These are phyloP conservation scores for Leccinum pellstonianum DNA, from an alignment of 768 basidiomycete genomes.

Conservation along the genomic window DNA sequence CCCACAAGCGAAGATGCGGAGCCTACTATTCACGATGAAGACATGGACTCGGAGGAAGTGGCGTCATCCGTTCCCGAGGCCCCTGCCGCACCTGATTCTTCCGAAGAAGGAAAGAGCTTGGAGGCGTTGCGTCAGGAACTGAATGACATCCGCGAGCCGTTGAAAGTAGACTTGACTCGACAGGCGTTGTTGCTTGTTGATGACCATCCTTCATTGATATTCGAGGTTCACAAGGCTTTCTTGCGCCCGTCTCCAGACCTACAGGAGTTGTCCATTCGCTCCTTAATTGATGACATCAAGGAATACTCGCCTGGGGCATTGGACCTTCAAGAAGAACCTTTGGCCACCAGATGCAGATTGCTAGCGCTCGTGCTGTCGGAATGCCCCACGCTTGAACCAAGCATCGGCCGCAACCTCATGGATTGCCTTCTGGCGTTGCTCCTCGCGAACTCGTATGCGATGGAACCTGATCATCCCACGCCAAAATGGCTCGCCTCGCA, in stretches of 20 bases:
- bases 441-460: constrained; percentile 51
- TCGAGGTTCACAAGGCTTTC: constrained; percentile 84
- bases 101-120: constrained; percentile 40
- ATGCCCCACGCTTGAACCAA: constrained; percentile 56
- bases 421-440: constrained; percentile 67
- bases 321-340: constrained; percentile 69
- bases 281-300: constrained; percentile 77
- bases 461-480: constrained; percentile 50
- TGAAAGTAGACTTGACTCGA: constrained; percentile 62
- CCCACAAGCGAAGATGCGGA: constrained; percentile 28
- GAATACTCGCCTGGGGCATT: constrained; percentile 62
- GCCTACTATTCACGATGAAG: constrained; percentile 26
- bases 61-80: constrained; percentile 19
- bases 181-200: constrained; percentile 81
- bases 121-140: constrained; percentile 69
- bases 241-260: constrained; percentile 58
- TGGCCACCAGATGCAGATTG: constrained; percentile 81
- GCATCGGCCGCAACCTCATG: constrained; percentile 60
- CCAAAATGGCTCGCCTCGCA: constrained; percentile 90
- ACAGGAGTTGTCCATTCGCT: constrained; percentile 63
- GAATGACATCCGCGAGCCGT: constrained; percentile 59
- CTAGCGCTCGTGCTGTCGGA: constrained; percentile 83
- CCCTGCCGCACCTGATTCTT: constrained; percentile 10
- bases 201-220: constrained; percentile 82
- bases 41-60: constrained; percentile 27